A percentile compares a stretch with the other conserved stretches of the same genome.
phyloP scores from a whole-genome alignment of 2,329 filamentous ascomycete genomes.

The Dothidotthia symphoricarpi region DNA sequence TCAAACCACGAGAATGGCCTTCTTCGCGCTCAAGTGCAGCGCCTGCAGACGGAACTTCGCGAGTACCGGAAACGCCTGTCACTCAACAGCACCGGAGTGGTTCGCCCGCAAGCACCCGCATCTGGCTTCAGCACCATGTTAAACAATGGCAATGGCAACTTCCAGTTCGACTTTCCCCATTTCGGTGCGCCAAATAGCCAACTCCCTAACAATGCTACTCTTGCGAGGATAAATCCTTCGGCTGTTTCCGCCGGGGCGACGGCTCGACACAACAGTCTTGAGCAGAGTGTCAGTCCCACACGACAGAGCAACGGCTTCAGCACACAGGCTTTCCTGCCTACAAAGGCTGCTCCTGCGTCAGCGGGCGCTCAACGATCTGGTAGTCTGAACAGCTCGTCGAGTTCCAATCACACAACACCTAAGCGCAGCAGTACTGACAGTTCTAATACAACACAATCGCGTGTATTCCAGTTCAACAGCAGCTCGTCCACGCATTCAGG shows the following conservation, averaged over 20 bases:
- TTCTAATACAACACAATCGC: constrained; percentile 42
- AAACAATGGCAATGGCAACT: constrained; percentile 62
- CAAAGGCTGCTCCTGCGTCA: constrained; percentile 36
- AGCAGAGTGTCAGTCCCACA: constrained; percentile 40
- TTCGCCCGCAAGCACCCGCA: constrained; percentile 49
- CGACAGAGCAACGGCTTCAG: constrained; percentile 26
- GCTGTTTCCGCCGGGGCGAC: constrained; percentile 24
- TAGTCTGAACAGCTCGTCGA: constrained; percentile 29
- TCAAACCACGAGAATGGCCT: constrained; percentile 82
- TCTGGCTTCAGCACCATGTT: constrained; percentile 48
- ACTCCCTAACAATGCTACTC: constrained; percentile 51
- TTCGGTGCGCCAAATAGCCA: constrained; percentile 69
- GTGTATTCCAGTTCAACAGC: constrained; percentile 54
- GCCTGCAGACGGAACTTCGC: constrained; percentile 77
- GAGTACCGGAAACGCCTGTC: constrained; percentile 89
- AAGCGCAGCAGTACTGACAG: constrained; percentile 44
- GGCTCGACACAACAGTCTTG: constrained; percentile 35
- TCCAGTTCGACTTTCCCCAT: constrained; percentile 93
- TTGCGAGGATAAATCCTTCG: constrained; percentile 33
- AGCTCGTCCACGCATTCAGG: constrained; percentile 48
- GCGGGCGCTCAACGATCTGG: constrained; percentile 39
- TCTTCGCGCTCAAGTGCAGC: constrained; percentile 83
- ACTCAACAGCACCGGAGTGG: constrained; percentile 52
- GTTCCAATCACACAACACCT: constrained; percentile 16
- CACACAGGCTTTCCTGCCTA: constrained; percentile 27